Evolutionary conservation across 2,329 filamentous ascomycete species (phyloP).

Genomic region (Dryadomyces quercus-mongolicae): DNA sequence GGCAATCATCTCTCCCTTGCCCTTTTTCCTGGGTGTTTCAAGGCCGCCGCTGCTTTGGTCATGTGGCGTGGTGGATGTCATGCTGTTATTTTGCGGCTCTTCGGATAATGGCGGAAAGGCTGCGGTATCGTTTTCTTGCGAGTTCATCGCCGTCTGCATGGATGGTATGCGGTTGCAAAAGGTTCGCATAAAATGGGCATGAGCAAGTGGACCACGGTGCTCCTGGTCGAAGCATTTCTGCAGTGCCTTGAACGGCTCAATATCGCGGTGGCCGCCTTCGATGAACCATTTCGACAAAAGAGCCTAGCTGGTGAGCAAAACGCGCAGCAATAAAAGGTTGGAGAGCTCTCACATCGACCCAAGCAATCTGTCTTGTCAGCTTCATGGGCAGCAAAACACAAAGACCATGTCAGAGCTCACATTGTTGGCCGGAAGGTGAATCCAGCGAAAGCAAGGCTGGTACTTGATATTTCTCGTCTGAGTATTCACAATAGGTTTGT

Average conservation of each 20-base stretch:
- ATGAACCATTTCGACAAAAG: constrained; percentile 53
- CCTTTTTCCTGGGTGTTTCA: constrained; percentile 21
- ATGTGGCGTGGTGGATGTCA: constrained; percentile 12
- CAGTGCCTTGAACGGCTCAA: constrained; percentile 50
- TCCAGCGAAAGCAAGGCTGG: constrained; percentile 37
- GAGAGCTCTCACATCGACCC: constrained; percentile 36
- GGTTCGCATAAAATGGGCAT: constrained; percentile 51
- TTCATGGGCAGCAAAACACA: background rate
- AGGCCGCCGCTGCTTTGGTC: constrained; percentile 6
- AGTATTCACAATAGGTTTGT: constrained; percentile 33
- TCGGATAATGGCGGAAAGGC: constrained; percentile 17
- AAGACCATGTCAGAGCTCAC: constrained; percentile 10
- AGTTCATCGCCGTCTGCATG: constrained; percentile 7
- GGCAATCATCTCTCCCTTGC: constrained; percentile 22
- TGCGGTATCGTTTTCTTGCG: constrained; percentile 19
- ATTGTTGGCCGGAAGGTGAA: constrained; percentile 41
- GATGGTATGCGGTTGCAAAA: constrained; percentile 38
- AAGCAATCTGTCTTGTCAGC: constrained; percentile 33
- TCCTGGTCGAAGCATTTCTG: constrained; percentile 50
- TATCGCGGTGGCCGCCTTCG: constrained; percentile 48
- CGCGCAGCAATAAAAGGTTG: constrained; percentile 1
- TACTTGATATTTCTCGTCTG: constrained; percentile 31
- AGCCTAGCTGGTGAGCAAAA: constrained; percentile 19
- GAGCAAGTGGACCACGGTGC: constrained; percentile 43
- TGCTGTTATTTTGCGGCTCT: constrained; percentile 6